Base-by-base conservation (phyloP, 345 rosid genomes). In the Mallotus nudiflorus region DNA sequence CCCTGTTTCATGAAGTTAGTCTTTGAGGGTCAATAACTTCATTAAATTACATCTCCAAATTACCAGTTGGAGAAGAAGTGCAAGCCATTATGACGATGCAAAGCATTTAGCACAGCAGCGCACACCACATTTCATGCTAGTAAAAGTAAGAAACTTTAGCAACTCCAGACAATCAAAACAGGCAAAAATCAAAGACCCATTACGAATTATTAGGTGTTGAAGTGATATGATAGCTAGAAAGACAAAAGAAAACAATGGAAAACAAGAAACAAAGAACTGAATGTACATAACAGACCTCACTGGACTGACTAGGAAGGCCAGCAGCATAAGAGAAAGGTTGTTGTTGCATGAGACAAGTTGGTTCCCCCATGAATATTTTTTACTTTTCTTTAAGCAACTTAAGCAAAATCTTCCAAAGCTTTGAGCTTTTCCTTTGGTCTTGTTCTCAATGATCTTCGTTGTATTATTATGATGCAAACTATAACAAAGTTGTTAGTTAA, bases 251-350 rank as follows among this genome's bases (percentile, higher is more conserved):
- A 9, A 15, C 44, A 52, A 29, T 11, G 19, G 22, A 35, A 5
- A 22, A 54, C 4, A 48, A 35, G 53, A 39, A 39, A 13, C 33
- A 14, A 66, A 20, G 56, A 65, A 52, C 67, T 29, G 48, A 65
- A n/a, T n/a, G n/a, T n/a, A n/a, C n/a, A n/a, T n/a, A n/a, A 52
- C 67, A 48, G 60, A 70, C 76, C 80, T 77, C 59, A 5, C 68
- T 67, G 72, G 80, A 48, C 6, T 77, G 69, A 67, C 37, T 77
- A 25, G 80, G 60, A 53, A 72, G 53, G 66, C 76, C 80, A 9
- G 80, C 80, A 54, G 68, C 62, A 55, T 72, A 77, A 35, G 80
- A 77, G 69, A 77, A 77, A 18, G 76, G 80, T 22, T 65, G 67
- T 18, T 63, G 68, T 3, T 72, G 80, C 73, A 77, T 67, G 69